phyloP scores from a whole-genome alignment of 805 yeast genomes.

The Yamadazyma nakazawae region DNA sequence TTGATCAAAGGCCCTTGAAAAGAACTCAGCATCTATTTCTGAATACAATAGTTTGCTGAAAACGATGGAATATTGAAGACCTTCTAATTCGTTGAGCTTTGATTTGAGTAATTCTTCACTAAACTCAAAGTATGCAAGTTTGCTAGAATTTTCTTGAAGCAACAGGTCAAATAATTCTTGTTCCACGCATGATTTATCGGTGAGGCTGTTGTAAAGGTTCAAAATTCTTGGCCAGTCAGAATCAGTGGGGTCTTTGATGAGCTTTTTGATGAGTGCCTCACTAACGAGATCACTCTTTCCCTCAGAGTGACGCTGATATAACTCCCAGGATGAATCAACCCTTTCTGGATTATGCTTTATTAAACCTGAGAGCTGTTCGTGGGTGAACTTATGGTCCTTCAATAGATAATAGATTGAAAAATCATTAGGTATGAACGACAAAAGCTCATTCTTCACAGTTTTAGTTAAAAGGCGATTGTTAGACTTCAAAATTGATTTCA shows the following conservation, averaged over 20 bases:
- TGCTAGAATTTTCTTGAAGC: neutral
- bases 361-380: conserved; percentile 20
- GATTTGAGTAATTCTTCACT: conserved; percentile 3
- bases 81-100: conserved; percentile 15
- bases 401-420: conserved; percentile 29
- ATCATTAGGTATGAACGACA: conserved; percentile 19
- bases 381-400: conserved; percentile 15
- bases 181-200: neutral
- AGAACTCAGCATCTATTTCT: conserved; percentile 1
- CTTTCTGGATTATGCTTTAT: conserved; percentile 51
- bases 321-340: conserved; percentile 47
- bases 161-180: conserved; percentile 7
- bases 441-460: conserved; percentile 14
- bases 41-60: conserved; percentile 6
- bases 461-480: conserved; percentile 10
- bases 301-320: conserved; percentile 29
- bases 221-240: conserved; percentile 12
- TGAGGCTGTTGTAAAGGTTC: conserved; percentile 4
- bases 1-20: conserved; percentile 12
- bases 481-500: conserved; percentile 11
- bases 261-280: conserved; percentile 5
- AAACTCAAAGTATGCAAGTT: conserved; percentile 9
- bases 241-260: conserved; percentile 5
- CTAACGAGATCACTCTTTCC: neutral
- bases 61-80: conserved; percentile 18